Conservation (phyloP, 1,284 basidiomycete genomes). For the Rhodotorula sp. region DNA sequence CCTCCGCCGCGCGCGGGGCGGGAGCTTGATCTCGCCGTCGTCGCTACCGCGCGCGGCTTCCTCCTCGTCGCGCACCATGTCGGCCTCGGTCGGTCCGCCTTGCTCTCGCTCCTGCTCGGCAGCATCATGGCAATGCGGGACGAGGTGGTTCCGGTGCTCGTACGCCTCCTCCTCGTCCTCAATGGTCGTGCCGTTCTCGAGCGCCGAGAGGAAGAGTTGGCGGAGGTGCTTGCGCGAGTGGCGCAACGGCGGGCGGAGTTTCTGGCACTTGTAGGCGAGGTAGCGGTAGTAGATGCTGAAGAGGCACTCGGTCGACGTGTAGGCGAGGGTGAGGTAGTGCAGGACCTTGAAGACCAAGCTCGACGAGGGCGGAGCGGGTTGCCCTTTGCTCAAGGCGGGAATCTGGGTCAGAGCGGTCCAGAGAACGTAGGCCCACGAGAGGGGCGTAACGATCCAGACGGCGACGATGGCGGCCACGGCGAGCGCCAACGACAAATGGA, state of each 20-base stretch:
- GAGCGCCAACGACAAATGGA: conserved; percentile 14
- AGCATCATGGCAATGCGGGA: not conserved
- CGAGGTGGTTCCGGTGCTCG: not conserved
- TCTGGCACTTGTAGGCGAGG: conserved; percentile 59
- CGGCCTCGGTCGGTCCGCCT: not conserved
- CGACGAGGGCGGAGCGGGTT: conserved; percentile 14
- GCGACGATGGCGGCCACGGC: conserved; percentile 56
- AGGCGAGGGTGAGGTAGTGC: conserved; percentile 29
- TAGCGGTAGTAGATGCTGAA: conserved; percentile 71
- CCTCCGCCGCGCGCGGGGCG: not conserved
- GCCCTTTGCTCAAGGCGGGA: not conserved
- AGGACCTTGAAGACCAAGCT: conserved; percentile 17
- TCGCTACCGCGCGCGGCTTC: conserved; percentile 12
- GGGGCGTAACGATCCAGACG: conserved; percentile 67
- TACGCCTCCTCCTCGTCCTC: conserved; percentile 14
- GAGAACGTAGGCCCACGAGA: conserved; percentile 67
- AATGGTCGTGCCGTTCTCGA: conserved; percentile 53
- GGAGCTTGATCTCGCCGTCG: conserved; percentile 3
- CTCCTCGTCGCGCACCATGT: conserved; percentile 5
- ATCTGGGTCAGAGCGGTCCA: conserved; percentile 49
- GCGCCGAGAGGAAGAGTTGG: conserved; percentile 60
- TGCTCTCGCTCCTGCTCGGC: not conserved
- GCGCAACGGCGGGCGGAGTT: conserved; percentile 13
- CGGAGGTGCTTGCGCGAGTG: conserved; percentile 55
- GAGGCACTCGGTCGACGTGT: conserved; percentile 57